These are phyloP conservation scores for Ramularia endophylla DNA, from an alignment of 2,329 filamentous ascomycete species.

Conservation along the genomic window DNA sequence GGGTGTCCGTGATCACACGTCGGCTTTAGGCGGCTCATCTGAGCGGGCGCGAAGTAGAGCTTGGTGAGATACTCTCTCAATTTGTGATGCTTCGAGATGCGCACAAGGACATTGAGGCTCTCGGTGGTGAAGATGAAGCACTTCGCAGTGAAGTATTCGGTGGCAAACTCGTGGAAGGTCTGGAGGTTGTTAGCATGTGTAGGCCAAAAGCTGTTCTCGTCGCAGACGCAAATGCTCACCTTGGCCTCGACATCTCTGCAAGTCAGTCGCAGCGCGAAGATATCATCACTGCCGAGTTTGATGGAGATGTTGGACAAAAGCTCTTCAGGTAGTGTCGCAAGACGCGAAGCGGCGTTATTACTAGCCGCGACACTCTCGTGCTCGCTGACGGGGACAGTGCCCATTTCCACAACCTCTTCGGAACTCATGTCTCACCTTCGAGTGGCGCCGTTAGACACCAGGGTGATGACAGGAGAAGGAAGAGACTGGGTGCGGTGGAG, in stretches of 20 bases:
- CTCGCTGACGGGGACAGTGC: too few species aligned
- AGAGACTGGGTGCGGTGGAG: not conserved
- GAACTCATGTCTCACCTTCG: too few species aligned
- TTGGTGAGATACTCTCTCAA: conserved; percentile 19
- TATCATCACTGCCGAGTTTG: conserved; percentile 24
- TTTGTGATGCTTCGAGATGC: conserved; percentile 21
- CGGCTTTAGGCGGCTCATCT: conserved; percentile 15
- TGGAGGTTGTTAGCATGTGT: not conserved
- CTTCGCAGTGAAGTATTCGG: conserved; percentile 22
- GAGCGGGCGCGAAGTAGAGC: conserved; percentile 20
- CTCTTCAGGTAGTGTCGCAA: conserved; percentile 26
- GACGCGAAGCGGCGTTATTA: not conserved
- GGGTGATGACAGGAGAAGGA: not conserved
- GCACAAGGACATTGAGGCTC: conserved; percentile 21
- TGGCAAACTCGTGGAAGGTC: conserved; percentile 25
- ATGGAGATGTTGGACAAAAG: conserved; percentile 23
- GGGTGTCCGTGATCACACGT: conserved; percentile 13
- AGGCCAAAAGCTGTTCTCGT: not conserved
- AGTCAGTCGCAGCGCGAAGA: conserved; percentile 21
- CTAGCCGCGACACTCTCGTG: too few species aligned
- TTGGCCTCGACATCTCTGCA: conserved; percentile 23
- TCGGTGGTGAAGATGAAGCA: conserved; percentile 23
- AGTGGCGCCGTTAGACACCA: too few species aligned
- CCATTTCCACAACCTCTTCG: too few species aligned
- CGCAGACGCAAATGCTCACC: not conserved